phyloP scores from a whole-genome alignment of 2,329 filamentous ascomycete genomes.

The Herpotrichia juniperi region DNA sequence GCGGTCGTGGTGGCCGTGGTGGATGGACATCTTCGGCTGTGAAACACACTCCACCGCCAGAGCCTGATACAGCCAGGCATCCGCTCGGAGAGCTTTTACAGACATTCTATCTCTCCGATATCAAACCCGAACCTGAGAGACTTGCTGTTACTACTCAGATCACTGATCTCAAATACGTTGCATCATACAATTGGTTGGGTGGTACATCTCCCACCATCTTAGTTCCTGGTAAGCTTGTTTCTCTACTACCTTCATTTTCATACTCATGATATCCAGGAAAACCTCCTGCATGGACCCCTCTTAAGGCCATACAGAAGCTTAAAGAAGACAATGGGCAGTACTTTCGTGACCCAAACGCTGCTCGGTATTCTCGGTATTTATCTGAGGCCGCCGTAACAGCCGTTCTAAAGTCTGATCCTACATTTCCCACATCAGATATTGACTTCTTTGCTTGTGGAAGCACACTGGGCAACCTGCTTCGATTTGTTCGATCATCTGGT shows the following conservation, averaged over 20 bases:
- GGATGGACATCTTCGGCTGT: not conserved
- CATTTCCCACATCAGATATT: constrained; percentile 44
- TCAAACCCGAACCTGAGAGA: constrained; percentile 3
- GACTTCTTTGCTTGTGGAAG: constrained; percentile 67
- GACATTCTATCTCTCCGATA: constrained; percentile 19
- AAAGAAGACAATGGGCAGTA: constrained; percentile 55
- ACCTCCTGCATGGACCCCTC: constrained; percentile 60
- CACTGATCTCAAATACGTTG: constrained; percentile 49
- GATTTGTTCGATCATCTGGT: constrained; percentile 57
- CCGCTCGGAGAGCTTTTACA: constrained; percentile 38
- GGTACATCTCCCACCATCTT: constrained; percentile 45
- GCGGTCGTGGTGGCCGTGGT: constrained; percentile 15
- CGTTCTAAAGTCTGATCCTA: constrained; percentile 47
- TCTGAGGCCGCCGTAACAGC: constrained; percentile 58
- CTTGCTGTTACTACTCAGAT: constrained; percentile 34
- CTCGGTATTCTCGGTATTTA: constrained; percentile 56
- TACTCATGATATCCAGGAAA: constrained; percentile 46
- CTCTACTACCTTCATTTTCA: not conserved
- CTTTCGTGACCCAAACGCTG: constrained; percentile 62
- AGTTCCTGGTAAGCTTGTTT: constrained; percentile 30
- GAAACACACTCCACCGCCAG: not conserved
- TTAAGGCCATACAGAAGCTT: constrained; percentile 39
- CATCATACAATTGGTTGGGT: constrained; percentile 61
- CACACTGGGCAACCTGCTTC: constrained; percentile 66
- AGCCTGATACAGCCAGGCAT: constrained; percentile 30